A percentile compares a stretch with the other conserved stretches of the same genome.
These are phyloP conservation scores for Saposhnikovia divaricata DNA, from an alignment of 129 eudicot genomes.

Conservation along the genomic window DNA sequence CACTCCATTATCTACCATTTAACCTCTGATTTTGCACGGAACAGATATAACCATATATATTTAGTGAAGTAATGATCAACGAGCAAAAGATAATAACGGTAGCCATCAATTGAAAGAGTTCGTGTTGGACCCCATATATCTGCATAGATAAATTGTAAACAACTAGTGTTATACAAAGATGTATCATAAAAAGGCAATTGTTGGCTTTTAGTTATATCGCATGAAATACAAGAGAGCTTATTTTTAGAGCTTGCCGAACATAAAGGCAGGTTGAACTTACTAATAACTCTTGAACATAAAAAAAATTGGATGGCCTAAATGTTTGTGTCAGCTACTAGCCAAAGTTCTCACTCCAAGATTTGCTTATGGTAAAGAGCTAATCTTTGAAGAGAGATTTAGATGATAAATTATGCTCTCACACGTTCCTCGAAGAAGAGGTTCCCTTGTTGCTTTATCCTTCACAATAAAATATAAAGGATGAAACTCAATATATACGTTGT, in stretches of 20 bases:
- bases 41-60: not conserved
- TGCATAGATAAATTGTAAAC: not conserved
- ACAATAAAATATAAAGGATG: not conserved
- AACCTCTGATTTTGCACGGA: not conserved
- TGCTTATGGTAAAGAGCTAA: not conserved
- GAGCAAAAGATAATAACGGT: not conserved
- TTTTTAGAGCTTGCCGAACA: not conserved
- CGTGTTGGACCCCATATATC: not conserved
- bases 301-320: not conserved
- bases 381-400: not conserved
- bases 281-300: not conserved
- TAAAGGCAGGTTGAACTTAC: not conserved
- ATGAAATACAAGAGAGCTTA: not conserved
- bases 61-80: not conserved
- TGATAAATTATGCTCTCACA: not conserved
- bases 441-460: not conserved
- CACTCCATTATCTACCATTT: slow-evolving; percentile 91
- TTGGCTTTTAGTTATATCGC: not conserved
- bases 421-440: not conserved
- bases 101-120: not conserved
- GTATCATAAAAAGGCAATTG: not conserved
- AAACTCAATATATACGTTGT: not conserved
- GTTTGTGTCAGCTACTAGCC: not conserved
- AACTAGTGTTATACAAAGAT: not conserved
- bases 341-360: not conserved